Base-by-base conservation (phyloP, 2,329 filamentous ascomycete species). In the Xylaria sp. region DNA sequence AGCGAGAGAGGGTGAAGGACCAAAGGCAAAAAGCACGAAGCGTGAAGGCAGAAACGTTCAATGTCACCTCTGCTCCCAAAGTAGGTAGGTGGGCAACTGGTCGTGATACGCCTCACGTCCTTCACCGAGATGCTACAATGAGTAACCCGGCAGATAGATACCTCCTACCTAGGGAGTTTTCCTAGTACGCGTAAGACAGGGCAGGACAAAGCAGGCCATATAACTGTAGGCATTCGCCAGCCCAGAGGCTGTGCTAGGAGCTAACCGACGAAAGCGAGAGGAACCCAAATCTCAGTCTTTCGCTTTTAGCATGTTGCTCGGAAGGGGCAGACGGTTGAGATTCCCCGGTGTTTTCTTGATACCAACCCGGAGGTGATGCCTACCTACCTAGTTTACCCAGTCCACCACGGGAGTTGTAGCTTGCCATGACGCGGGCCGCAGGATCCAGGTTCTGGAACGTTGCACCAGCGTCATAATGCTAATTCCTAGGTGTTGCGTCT, bases 81-180 rank as follows among this genome's bases (percentile, higher is more conserved):
- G 35, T 25, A 38, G 47, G 55, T 52, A 57, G 46, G 51, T 55
- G 8, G 57, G 61, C 38, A 54, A 41, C 53, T 48, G 51, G 54
- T 44, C 17, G 25, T 46, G n/a, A 58, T 58, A 54, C 46, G 62
- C 52, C 58, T 43, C 25, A n/a, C 11, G 19, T 15, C 38, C 44
- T 54, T 63, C 63, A 65, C 63, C 63, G 63, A 65, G 51, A 63
- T 60, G 49, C 63, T 60, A 48, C 35, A 65, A 65, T n/a, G 44
- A 61, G 63, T 65, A 65, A 58, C 38, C 60, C 63, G 60, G 37
- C n/a, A n/a, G n/a, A n/a, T n/a, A n/a, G n/a, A n/a, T 17, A 43
- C 33, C 19, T 29, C 23, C 37, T 33, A 27, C 27, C 35, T 41
- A 10, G 5, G 10, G 38, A 8, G 2, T 15, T 40, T 40, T 19